Base-by-base conservation (phyloP, 2,329 filamentous ascomycete genomes). In the Apiospora sp. region DNA sequence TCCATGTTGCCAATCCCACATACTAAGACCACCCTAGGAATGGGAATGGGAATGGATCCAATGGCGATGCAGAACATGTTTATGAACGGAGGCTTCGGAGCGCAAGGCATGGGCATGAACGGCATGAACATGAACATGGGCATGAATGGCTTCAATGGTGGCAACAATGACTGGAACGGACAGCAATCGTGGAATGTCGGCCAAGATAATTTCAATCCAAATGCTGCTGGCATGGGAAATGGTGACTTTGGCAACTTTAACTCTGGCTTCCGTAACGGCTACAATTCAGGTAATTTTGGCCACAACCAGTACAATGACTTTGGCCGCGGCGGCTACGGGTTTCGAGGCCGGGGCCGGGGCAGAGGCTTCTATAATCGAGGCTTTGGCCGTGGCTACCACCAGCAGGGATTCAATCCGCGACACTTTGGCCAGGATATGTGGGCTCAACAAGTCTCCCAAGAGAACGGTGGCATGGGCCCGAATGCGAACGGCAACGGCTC, bases 151-250 rank as follows among this genome's bases (percentile, higher is more conserved):
- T 91, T 91, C 85, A 89, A 90, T 85, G 90, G 90, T 84, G 88
- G 89, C 82, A 87, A 92, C 89, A 90, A 92, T 90, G 92, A 91
- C 87, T 94, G 92, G 92, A 93, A 92, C 88, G 89, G 89, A 87
- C 92, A 92, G 86, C 92, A 93, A 86, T 91, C 92, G 88, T 94
- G 92, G 92, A 93, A 92, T 92, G 90, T 91, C 88, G 90, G 91
- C 88, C 92, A 93, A 92, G 92, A 94, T 94, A 94, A 94, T 92
- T 94, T 91, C 92, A 95, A 91, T 91, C 89, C 91, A 93, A 94
- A 91, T 93, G 91, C 91, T 90, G 89, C 90, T 89, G 91, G 91
- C 88, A 93, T 93, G 90, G 91, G 91, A 85, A 88, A 88, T 88
- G 91, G 92, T 93, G 92, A 94, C 86, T 94, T 90, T 91, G 92